A percentile compares a stretch with the other conserved stretches of the same genome.
Conservation (phyloP, 345 rosid genomes). For the Brassica rapa region DNA sequence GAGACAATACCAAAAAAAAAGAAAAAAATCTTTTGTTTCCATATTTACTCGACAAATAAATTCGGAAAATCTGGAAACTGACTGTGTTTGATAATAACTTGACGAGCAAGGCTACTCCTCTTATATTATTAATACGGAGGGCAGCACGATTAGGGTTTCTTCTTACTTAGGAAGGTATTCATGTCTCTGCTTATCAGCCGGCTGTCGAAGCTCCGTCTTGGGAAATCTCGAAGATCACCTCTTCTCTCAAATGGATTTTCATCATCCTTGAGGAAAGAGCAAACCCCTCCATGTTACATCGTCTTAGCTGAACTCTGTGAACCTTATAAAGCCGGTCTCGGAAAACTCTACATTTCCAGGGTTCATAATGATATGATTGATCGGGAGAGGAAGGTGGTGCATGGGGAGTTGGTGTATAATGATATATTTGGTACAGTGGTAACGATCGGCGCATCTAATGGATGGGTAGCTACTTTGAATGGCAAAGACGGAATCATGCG, state of each 20-base stretch:
- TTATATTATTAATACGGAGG: not conserved
- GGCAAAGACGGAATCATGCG: not conserved
- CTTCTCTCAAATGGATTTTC: not conserved
- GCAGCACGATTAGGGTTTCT: not conserved
- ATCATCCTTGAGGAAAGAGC: not conserved
- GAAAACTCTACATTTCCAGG: not conserved
- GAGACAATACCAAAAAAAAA: no score
- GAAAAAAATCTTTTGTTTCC: no score
- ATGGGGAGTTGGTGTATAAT: not conserved
- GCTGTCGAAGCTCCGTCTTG: not conserved
- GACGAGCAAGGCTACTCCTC: not conserved
- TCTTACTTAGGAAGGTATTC: no score
- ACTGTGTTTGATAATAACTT: not conserved
- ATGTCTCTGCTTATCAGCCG: not conserved
- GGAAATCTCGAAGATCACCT: not conserved
- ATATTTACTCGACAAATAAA: not conserved
- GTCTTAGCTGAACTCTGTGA: not conserved
- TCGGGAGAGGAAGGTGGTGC: not conserved
- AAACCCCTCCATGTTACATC: not conserved
- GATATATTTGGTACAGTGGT: not conserved
- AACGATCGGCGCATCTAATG: not conserved
- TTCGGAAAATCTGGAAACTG: not conserved
- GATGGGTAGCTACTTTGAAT: not conserved
- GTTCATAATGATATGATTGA: not conserved
- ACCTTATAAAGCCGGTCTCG: not conserved